These are phyloP conservation scores for Voacanga thouarsii DNA, from an alignment of 257 asterid species.

Conservation along the genomic window DNA sequence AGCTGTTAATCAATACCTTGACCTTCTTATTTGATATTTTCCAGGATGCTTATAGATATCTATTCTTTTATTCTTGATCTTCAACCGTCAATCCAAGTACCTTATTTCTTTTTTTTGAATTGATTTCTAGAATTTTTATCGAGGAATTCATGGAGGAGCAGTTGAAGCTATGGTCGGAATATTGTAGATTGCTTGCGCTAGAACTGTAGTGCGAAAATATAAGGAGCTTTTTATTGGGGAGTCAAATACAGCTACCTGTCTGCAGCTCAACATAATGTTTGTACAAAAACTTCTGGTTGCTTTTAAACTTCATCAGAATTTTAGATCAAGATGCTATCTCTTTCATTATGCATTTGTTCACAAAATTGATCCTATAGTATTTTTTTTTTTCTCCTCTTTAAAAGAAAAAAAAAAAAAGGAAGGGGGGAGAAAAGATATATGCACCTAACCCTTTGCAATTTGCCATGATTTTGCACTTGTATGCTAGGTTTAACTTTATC, in stretches of 20 bases:
- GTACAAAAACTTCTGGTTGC: not conserved
- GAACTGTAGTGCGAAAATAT: slow-evolving; percentile 73
- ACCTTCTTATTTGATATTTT: too few relatives aligned
- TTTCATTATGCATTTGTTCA: not conserved
- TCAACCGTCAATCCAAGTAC: not conserved
- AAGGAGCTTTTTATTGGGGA: too few relatives aligned
- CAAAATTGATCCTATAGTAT: not conserved
- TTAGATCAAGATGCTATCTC: not conserved
- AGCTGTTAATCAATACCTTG: too few relatives aligned
- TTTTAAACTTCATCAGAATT: not conserved
- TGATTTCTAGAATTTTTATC: slow-evolving; percentile 49
- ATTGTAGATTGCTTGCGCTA: slow-evolving; percentile 74
- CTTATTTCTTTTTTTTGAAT: slow-evolving; percentile 13
- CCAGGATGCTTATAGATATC: not conserved
- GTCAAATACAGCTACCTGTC: slow-evolving; percentile 72
- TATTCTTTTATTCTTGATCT: not conserved
- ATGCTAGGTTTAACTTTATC: not conserved
- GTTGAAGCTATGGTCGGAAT: slow-evolving; percentile 67
- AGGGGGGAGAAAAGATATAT: not conserved
- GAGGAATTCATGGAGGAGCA: slow-evolving; percentile 90
- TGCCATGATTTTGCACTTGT: not conserved
- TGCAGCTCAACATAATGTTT: slow-evolving; percentile 58
- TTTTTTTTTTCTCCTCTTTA: too few relatives aligned
- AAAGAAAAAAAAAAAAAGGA: too few relatives aligned
- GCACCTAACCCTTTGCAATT: too few relatives aligned